Evolutionary conservation across 2,329 filamentous ascomycete genomes (phyloP).

Genomic region (Talaromyces sp.): DNA sequence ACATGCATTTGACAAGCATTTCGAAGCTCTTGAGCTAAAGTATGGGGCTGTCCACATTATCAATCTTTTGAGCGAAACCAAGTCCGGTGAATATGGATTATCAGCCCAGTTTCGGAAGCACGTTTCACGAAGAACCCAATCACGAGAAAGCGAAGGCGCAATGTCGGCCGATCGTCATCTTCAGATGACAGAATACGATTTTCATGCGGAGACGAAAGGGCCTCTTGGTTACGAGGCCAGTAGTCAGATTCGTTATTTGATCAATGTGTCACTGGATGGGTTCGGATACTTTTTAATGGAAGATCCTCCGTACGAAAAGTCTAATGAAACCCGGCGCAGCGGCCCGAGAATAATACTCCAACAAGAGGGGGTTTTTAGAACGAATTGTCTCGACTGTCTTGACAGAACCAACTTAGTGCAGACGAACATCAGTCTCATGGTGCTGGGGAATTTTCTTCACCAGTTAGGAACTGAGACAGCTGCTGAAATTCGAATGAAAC

Average conservation of each 20-base stretch:
- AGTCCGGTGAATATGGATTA: slow-evolving; percentile 79
- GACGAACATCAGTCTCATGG: slow-evolving; percentile 91
- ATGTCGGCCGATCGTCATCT: slow-evolving; percentile 64
- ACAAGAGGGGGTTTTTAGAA: slow-evolving; percentile 92
- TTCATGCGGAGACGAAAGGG: slow-evolving; percentile 87
- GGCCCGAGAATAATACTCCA: slow-evolving; percentile 67
- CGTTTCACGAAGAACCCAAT: slow-evolving; percentile 68
- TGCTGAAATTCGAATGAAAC: slow-evolving; percentile 84
- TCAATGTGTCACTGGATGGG: slow-evolving; percentile 71
- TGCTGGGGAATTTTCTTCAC: slow-evolving; percentile 73
- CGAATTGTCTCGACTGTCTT: slow-evolving; percentile 92
- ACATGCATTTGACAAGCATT: slow-evolving; percentile 92
- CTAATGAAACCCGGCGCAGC: slow-evolving; percentile 27
- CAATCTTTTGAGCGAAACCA: slow-evolving; percentile 87
- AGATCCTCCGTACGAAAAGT: slow-evolving; percentile 40
- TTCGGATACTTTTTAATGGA: slow-evolving; percentile 92
- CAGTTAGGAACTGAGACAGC: slow-evolving; percentile 66
- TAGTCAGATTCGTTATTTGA: slow-evolving; percentile 72
- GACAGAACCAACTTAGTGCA: slow-evolving; percentile 96
- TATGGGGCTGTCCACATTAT: slow-evolving; percentile 92
- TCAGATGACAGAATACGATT: slow-evolving; percentile 84
- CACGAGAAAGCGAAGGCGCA: slow-evolving; percentile 49
- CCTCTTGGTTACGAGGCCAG: slow-evolving; percentile 86
- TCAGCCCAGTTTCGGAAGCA: slow-evolving; percentile 75
- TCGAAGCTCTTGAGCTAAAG: slow-evolving; percentile 74